Evolutionary conservation across 2,329 filamentous ascomycete species (phyloP).

Genomic region (Pseudogymnoascus sp.): DNA sequence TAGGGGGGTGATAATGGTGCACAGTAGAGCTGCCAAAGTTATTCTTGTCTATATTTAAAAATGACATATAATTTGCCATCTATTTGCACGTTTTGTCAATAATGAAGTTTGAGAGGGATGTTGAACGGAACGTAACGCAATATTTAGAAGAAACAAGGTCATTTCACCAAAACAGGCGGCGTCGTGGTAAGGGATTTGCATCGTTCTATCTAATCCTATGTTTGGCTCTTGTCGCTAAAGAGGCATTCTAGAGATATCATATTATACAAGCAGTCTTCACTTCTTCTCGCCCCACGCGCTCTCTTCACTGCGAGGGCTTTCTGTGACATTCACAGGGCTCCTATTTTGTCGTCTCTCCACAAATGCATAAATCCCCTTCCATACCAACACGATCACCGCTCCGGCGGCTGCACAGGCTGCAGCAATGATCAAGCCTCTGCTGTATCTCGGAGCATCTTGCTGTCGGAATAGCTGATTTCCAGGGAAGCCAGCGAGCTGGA

Average conservation of each 20-base stretch:
- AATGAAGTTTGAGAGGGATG: neutral
- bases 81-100: neutral
- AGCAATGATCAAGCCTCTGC: slow-evolving; percentile 8
- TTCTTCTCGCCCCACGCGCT: neutral
- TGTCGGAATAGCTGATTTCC: slow-evolving; percentile 11
- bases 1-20: neutral
- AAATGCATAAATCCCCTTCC: slow-evolving; percentile 9
- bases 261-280: neutral
- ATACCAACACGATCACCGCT: slow-evolving; percentile 10
- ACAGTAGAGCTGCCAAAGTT: neutral
- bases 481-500: slow-evolving; percentile 11
- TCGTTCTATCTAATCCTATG: neutral
- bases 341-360: neutral
- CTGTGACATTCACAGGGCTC: neutral
- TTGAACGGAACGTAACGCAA: too few species aligned
- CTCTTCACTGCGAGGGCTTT: neutral
- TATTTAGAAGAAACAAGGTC: neutral
- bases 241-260: neutral
- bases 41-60: neutral
- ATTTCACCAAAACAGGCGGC: neutral
- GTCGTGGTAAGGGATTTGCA: neutral
- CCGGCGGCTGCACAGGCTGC: slow-evolving; percentile 3
- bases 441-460: slow-evolving; percentile 12
- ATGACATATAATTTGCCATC: neutral
- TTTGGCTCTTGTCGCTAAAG: neutral